Evolutionary conservation across 1,139 yeast species (phyloP), one percentile per base, ranked within the genome.

Genomic region (Candida glucosophila): DNA sequence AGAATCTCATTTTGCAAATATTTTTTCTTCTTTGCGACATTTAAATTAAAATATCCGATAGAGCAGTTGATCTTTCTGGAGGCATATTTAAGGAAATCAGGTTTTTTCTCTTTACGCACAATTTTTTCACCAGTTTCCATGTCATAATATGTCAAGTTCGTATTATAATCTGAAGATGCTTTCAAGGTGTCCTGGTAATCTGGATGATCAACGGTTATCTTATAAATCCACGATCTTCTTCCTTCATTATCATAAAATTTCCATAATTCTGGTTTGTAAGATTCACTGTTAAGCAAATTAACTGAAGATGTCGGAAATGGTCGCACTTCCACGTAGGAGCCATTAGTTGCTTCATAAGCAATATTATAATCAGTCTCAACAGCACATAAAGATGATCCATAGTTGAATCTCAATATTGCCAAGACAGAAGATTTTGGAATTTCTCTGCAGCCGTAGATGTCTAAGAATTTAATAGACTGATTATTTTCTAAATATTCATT

Each of bases 151-250:
- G 73, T 66, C 29, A 58, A 54, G 47, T 52, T 64, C 8, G 56
- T 40, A 16, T 31, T 37, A 6, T 24, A 17, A n/a, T n/a, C n/a
- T 11, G 30, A 23, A 9, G 25, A 23, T 7, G 23, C 23, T 17
- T 26, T 24, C 35, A 49, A 49, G n/a, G n/a, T n/a, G n/a, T n/a
- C n/a, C n/a, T n/a, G n/a, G 37, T 51, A 55, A 10, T 54, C 53
- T 4, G 58, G 53, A 31, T 58, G 58, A 3, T 39, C 32, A 11
- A 50, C 41, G 10, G 58, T 66, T 14, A 73, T 54, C 43, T 69
- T 72, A 46, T 74, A 79, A 12, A 82, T 49, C 95, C 95, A 85
- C n/a, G 82, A 76, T 34, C 95, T 63, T 36, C 95, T 64, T 5
- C 94, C 93, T 51, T 61, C 73, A 42, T 58, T 73, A 49, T 54